Evolutionary conservation across 139 green algal species (phyloP), one percentile per base, ranked within the genome.

Genomic region (Chlamydomonas sp.): DNA sequence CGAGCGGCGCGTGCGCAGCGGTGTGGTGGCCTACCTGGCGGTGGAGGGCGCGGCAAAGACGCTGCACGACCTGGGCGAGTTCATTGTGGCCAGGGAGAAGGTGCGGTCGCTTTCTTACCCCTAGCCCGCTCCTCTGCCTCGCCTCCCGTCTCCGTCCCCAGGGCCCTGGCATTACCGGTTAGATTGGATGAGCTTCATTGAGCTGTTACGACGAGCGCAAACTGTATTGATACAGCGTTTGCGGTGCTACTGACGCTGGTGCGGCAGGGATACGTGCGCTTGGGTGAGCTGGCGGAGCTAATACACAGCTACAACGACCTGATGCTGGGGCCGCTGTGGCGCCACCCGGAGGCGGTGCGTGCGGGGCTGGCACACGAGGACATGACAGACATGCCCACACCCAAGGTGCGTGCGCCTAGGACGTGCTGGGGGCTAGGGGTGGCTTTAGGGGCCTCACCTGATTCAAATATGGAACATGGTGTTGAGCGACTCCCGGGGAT

Each of bases 41-140:
- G 63, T 84, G 12, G 17, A 63, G 4, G 12, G 31, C 14, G 63
- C 14, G 5, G 63, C 76, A 4, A 4, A 4, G 12, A 76, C 63
- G 63, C 64, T 84, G n/a, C 0, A 49, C 2, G 79, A 84, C 79
- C 79, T 84, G 63, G 79, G 76, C 63, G 64, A 31, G 4, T 84
- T 84, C 63, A 59, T 84, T 4, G 0, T 84, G 63, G 79, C 75
- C 14, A 31, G 79, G 1, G 79, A 84, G 64, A 8, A 31, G 63
- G 79, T 84, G 79, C 14, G 79, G 4, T 17, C 71, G 71, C 1
- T 60, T 69, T 4, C 3, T 14, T 6, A 14, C 57, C 73, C 6
- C 5, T 31, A 14, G 10, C 5, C 73, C 6, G 31, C n/a, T 61
- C 4, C 8, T 61, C 6, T 78, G 6, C n/a, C n/a, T 6, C 73